Evolutionary conservation across 2,329 filamentous ascomycete species (phyloP), one percentile per base, ranked within the genome.

Genomic region (Trichothecium roseum): DNA sequence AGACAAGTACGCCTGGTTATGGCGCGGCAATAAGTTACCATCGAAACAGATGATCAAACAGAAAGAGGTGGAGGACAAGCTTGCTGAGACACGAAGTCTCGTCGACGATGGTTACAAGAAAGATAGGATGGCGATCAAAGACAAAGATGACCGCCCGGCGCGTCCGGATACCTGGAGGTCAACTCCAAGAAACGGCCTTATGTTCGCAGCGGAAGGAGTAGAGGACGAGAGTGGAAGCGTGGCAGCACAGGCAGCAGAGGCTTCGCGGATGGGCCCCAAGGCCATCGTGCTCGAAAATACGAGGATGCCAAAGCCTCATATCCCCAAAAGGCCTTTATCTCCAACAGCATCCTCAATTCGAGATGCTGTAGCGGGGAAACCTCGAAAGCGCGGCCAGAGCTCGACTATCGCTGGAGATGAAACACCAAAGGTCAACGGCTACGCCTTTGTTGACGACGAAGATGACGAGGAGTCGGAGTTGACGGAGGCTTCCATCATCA

Each of bases 341-440:
- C 89, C 89, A 1, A 89, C 87, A 0, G 67, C 94, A 41, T 91
- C 85, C 4, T 81, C 87, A 2, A 74, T 95, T 16, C 76, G 81
- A 44, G 86, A 88, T 46, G 88, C 88, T 8, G 86, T 95, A 37
- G 77, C 81, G 2, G 85, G 87, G 8, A 74, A 68, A 7, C 75
- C 81, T 4, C 72, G 75, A 8, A 62, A 68, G 3, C 71, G 68
- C 8, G 73, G 79, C 17, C 74, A 75, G 10, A 78, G 85, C 45
- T 74, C 74, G 1, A 63, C 49, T 5, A 68, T 68, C 3, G 46
- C 48, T 0, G 66, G 67, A 1, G 82, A 80, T 13, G 87, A 93
- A 56, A 96, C 89, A 0, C 91, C 89, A 1, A 73, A 85, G 3
- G 84, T 96, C 1, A 94, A 93, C 43, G 91, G 91, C 2, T 98